phyloP scores from a whole-genome alignment of 768 basidiomycete genomes.

The Suillus ampliporus region DNA sequence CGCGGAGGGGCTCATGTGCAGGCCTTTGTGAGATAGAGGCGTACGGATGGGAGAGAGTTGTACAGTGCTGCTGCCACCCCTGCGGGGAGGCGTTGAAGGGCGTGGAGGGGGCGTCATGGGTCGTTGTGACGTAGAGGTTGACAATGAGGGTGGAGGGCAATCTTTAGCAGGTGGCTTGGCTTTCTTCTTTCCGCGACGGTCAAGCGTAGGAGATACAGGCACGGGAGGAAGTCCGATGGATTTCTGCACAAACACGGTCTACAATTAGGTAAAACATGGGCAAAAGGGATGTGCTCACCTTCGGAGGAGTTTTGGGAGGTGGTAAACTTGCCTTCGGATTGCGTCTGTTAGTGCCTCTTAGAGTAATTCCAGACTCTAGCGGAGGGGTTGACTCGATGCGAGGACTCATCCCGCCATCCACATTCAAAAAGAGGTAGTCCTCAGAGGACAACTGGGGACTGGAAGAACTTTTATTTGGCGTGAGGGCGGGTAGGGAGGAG shows the following conservation, averaged over 20 bases:
- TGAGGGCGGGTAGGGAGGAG: slow-evolving; percentile 62
- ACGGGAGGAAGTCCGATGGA: slow-evolving; percentile 45
- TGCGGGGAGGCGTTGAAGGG: slow-evolving; percentile 45
- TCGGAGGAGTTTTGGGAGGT: slow-evolving; percentile 35
- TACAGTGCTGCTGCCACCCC: slow-evolving; percentile 31
- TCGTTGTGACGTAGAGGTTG: slow-evolving; percentile 22
- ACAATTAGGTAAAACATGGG: background rate
- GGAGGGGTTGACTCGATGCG: slow-evolving; percentile 25
- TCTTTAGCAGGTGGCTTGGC: slow-evolving; percentile 22
- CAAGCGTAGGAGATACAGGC: slow-evolving; percentile 53
- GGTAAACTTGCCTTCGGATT: slow-evolving; percentile 24
- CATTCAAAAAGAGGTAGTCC: slow-evolving; percentile 22
- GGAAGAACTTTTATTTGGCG: slow-evolving; percentile 66
- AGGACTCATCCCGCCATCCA: slow-evolving; percentile 13
- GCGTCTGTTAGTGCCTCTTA: slow-evolving; percentile 15
- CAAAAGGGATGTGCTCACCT: slow-evolving; percentile 15
- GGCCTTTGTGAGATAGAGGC: slow-evolving; percentile 68
- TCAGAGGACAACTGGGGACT: slow-evolving; percentile 55
- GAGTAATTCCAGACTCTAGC: slow-evolving; percentile 14
- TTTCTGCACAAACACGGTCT: slow-evolving; percentile 34
- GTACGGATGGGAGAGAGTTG: slow-evolving; percentile 67
- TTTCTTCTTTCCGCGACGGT: slow-evolving; percentile 36
- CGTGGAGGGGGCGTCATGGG: slow-evolving; percentile 44
- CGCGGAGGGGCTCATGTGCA: slow-evolving; percentile 72
- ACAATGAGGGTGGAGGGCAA: slow-evolving; percentile 32